Evolutionary conservation across 352 stramenopile species (phyloP), one percentile per base, ranked within the genome.

Genomic region (Globisporangium polare): DNA sequence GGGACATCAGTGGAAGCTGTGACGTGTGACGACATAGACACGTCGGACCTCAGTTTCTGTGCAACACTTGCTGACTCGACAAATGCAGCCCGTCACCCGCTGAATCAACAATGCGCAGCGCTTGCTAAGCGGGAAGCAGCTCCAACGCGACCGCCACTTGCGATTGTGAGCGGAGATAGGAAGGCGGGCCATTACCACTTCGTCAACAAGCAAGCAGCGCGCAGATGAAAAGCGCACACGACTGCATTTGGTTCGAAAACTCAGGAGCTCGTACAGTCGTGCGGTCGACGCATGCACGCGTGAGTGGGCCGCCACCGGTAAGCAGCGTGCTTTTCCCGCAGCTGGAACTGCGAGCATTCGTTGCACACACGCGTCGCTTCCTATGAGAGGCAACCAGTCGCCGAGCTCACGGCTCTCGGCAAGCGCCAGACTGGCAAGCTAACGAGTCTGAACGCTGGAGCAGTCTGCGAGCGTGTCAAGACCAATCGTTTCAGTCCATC

Each of bases 111-210:
- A 60, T 52, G 12, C n/a, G 10, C 5, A 26, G 17, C 18, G 53
- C 53, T 60, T 60, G 53, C 53, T 60, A 60, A 52, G 39, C 15
- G 53, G 53, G 53, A 58, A 58, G n/a, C n/a, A 39, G 26, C 18
- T 42, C 37, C 39, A 45, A 18, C 17, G 10, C 33, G 8, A 27
- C 42, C 8, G 20, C 46, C 24, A 33, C 12, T 52, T 52, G 24
- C 43, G 22, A 51, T 18, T 29, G 24, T 22, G 26, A 26, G n/a
- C 47, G 12, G 17, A 45, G 17, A 33, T 9, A 33, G 29, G 37
- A 42, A 42, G 37, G 37, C 37, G 37, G 15, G 12, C 37, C 39
- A 20, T 7, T 13, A 12, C 15, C 0, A 4, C 39, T 22, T 17
- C 42, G 42, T n/a, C n/a, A 27, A 49, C 42, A 49, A 24, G n/a